phyloP scores from a whole-genome alignment of 768 basidiomycete species.

The Russula griseocarnosa region DNA sequence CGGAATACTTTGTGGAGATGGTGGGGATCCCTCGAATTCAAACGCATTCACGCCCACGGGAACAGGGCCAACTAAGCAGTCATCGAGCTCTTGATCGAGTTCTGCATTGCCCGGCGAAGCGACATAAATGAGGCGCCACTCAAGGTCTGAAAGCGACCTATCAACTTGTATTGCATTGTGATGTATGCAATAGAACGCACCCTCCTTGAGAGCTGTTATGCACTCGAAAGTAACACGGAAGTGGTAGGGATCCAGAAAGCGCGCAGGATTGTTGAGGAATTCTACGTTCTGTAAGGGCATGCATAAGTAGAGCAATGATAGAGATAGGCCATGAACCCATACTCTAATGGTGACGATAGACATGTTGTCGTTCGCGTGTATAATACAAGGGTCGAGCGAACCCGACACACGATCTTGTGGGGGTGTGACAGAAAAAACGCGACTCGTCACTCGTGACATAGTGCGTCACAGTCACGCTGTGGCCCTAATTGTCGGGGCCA shows the following conservation, averaged over 20 bases:
- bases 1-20: conserved; percentile 81
- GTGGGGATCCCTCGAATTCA: conserved; percentile 87
- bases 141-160: conserved; percentile 61
- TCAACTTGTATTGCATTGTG: no score
- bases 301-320: neutral
- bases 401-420: conserved; percentile 10
- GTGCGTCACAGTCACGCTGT: neutral
- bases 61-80: conserved; percentile 95
- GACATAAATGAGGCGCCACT: conserved; percentile 97
- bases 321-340: neutral
- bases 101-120: conserved; percentile 88
- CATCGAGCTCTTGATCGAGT: conserved; percentile 95
- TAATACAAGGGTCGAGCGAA: neutral
- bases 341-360: conserved; percentile 31
- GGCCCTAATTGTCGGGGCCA: neutral
- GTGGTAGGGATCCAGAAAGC: conserved; percentile 84
- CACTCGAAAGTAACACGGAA: conserved; percentile 98
- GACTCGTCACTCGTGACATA: conserved; percentile 17
- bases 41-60: conserved; percentile 97
- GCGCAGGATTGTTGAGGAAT: conserved; percentile 90
- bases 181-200: conserved; percentile 39
- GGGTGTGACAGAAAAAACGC: conserved; percentile 17
- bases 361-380: conserved; percentile 10
- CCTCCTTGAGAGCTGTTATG: conserved; percentile 85
- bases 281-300: conserved; percentile 62